Evolutionary conservation across 768 basidiomycete species (phyloP).

Genomic region (Tylopilus plumbeoviolaceoides): DNA sequence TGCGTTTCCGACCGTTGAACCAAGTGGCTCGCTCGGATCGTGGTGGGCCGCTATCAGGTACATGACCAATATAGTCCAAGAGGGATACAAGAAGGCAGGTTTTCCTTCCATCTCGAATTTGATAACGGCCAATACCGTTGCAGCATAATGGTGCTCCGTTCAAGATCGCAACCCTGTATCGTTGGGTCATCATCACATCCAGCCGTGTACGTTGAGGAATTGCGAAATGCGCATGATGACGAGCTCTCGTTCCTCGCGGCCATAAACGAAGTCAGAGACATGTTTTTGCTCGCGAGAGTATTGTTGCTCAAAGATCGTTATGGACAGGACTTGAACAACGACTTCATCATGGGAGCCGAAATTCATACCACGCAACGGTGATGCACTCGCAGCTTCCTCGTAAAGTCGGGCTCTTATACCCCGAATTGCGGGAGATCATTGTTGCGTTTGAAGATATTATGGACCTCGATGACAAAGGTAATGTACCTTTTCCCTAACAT

Average conservation of each 20-base stretch:
- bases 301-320: neutral
- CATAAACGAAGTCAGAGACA: constrained; percentile 28
- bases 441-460: constrained; percentile 39
- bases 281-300: neutral
- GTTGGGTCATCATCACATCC: constrained; percentile 40
- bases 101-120: neutral
- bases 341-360: constrained; percentile 26
- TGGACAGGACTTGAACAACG: neutral
- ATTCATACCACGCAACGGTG: constrained; percentile 29
- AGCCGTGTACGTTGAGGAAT: constrained; percentile 3
- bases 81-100: too few species aligned
- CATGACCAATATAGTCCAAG: constrained; percentile 7
- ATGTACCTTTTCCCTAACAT: neutral
- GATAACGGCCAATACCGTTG: neutral
- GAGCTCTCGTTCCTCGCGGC: constrained; percentile 31
- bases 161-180: constrained; percentile 25
- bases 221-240: constrained; percentile 33
- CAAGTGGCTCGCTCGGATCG: neutral
- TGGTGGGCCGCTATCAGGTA: constrained; percentile 13
- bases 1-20: neutral
- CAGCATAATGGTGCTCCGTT: constrained; percentile 28
- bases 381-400: constrained; percentile 12
- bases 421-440: constrained; percentile 44
- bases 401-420: neutral
- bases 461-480: constrained; percentile 12